Conservation (phyloP, 2,329 filamentous ascomycete genomes). For the Colletotrichum paranaense region DNA sequence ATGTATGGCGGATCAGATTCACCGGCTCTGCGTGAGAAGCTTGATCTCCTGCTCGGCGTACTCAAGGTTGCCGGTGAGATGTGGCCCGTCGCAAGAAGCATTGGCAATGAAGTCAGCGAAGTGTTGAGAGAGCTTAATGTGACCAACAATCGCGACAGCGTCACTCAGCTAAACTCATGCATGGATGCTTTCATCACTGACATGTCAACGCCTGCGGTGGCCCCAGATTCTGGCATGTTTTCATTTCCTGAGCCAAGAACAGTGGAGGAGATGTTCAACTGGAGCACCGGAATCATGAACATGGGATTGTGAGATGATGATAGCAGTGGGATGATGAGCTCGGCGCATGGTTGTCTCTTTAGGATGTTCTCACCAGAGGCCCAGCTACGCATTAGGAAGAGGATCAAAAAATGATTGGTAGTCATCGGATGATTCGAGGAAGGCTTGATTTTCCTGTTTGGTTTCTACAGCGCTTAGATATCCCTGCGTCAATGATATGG, state of each 20-base stretch:
- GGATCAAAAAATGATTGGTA: neutral
- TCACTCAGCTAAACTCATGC: neutral
- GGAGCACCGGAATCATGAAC: conserved; percentile 11
- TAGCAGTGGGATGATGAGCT: neutral
- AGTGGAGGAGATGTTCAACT: conserved; percentile 19
- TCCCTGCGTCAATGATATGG: neutral
- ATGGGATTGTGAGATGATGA: neutral
- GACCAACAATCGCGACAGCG: neutral
- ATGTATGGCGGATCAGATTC: conserved; percentile 47
- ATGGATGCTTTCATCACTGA: conserved; percentile 19
- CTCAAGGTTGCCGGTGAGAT: conserved; percentile 46
- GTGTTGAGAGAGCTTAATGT: conserved; percentile 15
- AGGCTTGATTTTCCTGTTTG: neutral
- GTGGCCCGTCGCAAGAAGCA: conserved; percentile 46
- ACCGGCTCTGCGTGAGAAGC: conserved; percentile 44
- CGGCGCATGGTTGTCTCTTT: neutral
- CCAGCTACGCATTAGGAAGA: neutral
- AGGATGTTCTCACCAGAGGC: neutral
- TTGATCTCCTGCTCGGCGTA: conserved; percentile 44
- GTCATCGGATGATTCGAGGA: neutral
- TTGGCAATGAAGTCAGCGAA: conserved; percentile 24
- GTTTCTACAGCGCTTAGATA: neutral
- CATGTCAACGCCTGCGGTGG: conserved; percentile 1
- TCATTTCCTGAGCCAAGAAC: conserved; percentile 15
- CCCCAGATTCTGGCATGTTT: neutral